Conservation (phyloP, 768 basidiomycete genomes). For the Mycena maculata region DNA sequence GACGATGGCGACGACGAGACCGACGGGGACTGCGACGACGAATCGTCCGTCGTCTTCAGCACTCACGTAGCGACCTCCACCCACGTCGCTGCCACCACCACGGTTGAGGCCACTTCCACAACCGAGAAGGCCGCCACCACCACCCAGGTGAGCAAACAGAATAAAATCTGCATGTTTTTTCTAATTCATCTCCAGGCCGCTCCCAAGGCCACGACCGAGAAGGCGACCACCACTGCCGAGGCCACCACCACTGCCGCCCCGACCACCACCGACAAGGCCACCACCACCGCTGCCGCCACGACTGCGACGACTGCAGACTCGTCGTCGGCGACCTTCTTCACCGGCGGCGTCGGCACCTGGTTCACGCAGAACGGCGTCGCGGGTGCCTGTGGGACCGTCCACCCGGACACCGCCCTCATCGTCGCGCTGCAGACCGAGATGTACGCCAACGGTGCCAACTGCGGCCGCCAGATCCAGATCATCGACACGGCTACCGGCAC, state of each 20-base stretch:
- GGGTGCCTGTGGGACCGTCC: slow-evolving; percentile 79
- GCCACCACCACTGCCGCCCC: slow-evolving; percentile 30
- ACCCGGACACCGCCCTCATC: slow-evolving; percentile 51
- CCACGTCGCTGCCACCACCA: slow-evolving; percentile 12
- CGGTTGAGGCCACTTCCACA: slow-evolving; percentile 30
- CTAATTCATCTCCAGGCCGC: slow-evolving; percentile 35
- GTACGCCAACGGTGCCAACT: slow-evolving; percentile 62
- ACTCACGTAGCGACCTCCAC: slow-evolving; percentile 9
- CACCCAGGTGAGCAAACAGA: too few relatives aligned
- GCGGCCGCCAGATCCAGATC: slow-evolving; percentile 74
- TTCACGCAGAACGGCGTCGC: slow-evolving; percentile 78
- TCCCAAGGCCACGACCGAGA: slow-evolving; percentile 25
- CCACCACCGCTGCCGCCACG: slow-evolving; percentile 25
- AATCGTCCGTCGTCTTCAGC: slow-evolving; percentile 31
- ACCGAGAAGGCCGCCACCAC: slow-evolving; percentile 16
- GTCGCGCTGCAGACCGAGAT: slow-evolving; percentile 61
- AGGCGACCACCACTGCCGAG: slow-evolving; percentile 15
- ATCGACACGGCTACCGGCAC: slow-evolving; percentile 70
- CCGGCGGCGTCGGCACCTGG: slow-evolving; percentile 67
- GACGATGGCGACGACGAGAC: slow-evolving; percentile 44
- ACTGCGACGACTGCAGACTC: slow-evolving; percentile 27
- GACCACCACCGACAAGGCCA: slow-evolving; percentile 23
- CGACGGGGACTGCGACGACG: slow-evolving; percentile 46
- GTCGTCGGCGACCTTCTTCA: slow-evolving; percentile 38
- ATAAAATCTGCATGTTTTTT: too few relatives aligned